Percentiles rank a stretch among this genome's conserved stretches.
Evolutionary conservation across 2,329 filamentous ascomycete species (phyloP).

Genomic region (Catunica adiposa): DNA sequence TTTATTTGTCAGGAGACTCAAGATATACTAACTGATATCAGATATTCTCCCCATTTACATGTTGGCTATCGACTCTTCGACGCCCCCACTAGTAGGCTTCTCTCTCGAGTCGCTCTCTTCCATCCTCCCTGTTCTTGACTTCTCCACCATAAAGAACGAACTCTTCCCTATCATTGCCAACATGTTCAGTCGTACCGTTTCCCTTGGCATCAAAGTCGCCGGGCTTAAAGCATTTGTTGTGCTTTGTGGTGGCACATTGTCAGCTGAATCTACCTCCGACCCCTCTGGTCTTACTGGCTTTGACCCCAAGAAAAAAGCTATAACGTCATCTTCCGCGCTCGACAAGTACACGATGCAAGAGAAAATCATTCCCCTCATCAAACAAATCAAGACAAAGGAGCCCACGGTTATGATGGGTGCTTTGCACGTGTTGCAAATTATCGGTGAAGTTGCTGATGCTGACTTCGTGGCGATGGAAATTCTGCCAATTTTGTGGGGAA

Average conservation of each 20-base stretch:
- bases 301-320: constrained; percentile 40
- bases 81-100: constrained; percentile 76
- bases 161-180: constrained; percentile 80
- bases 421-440: constrained; percentile 65
- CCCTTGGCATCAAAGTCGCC: constrained; percentile 83
- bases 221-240: constrained; percentile 81
- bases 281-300: constrained; percentile 55
- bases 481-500: constrained; percentile 76
- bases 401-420: constrained; percentile 94
- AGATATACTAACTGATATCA: constrained; percentile 21
- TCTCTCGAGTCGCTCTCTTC: constrained; percentile 61
- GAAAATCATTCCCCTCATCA: constrained; percentile 80
- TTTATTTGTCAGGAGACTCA: not conserved
- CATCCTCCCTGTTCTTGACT: constrained; percentile 80
- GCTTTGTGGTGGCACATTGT: constrained; percentile 61
- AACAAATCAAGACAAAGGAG: constrained; percentile 92
- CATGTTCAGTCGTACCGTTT: constrained; percentile 86
- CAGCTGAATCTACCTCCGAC: constrained; percentile 38
- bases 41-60: constrained; percentile 79
- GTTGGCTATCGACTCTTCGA: constrained; percentile 71
- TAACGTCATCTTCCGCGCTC: constrained; percentile 57
- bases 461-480: constrained; percentile 89
- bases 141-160: constrained; percentile 92
- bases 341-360: constrained; percentile 99
- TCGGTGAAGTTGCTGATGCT: constrained; percentile 65